These are phyloP conservation scores for Aaosphaeria pasadenensis DNA, from an alignment of 2,329 filamentous ascomycete species.

Conservation along the genomic window DNA sequence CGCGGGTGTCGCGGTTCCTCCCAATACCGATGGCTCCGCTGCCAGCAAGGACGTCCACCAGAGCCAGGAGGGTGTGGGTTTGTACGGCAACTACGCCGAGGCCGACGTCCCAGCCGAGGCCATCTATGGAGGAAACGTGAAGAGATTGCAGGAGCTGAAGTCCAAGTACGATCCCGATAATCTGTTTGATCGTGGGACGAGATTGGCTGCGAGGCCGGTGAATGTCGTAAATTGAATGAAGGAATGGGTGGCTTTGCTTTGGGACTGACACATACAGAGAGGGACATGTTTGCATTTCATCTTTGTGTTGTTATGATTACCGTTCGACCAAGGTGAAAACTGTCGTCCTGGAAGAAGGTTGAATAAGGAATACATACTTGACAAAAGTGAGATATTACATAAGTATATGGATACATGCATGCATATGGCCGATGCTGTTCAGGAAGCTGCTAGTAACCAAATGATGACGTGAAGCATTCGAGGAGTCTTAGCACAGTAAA, in stretches of 20 bases:
- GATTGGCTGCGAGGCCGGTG: conserved; percentile 4
- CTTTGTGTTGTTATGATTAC: conserved; percentile 1
- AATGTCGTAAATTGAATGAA: conserved; percentile 7
- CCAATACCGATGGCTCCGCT: background rate
- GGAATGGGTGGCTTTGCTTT: background rate
- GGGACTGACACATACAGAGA: too few species aligned
- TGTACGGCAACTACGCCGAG: conserved; percentile 32
- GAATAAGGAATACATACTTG: too few species aligned
- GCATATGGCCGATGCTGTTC: too few species aligned
- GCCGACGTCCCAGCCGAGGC: conserved; percentile 23
- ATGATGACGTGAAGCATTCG: too few species aligned
- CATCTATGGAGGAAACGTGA: conserved; percentile 32
- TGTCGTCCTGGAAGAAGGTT: too few species aligned
- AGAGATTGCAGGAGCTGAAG: conserved; percentile 30
- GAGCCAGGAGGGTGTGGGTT: conserved; percentile 19
- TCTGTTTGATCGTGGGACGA: conserved; percentile 23
- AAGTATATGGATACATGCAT: too few species aligned
- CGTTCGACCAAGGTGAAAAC: too few species aligned
- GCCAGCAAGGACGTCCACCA: conserved; percentile 10
- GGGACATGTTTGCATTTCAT: background rate
- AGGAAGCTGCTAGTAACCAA: too few species aligned
- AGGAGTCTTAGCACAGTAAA: too few species aligned
- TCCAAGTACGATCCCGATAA: conserved; percentile 34
- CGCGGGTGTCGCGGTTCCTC: conserved; percentile 11
- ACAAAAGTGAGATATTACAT: too few species aligned